phyloP scores from a whole-genome alignment of 2,329 filamentous ascomycete genomes.

The Fusarium concolor region DNA sequence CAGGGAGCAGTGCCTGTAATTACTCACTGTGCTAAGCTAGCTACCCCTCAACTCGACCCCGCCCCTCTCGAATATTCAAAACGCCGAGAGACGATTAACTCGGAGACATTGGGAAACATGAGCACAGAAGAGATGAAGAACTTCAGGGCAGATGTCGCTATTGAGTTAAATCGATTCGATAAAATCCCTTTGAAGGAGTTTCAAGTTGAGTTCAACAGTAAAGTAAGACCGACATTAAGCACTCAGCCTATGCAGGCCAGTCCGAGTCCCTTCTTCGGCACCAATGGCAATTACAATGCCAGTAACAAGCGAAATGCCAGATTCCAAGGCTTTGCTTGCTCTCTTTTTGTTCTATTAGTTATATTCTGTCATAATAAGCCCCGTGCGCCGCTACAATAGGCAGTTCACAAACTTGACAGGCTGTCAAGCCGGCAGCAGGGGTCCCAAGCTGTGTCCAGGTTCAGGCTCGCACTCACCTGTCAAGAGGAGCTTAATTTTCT shows the following conservation, averaged over 20 bases:
- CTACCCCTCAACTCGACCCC: conserved; percentile 17
- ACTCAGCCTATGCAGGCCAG: too few species aligned
- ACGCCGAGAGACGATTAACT: not conserved
- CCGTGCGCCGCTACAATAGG: conserved; percentile 22
- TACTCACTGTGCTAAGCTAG: too few species aligned
- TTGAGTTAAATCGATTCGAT: not conserved
- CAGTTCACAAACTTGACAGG: conserved; percentile 1
- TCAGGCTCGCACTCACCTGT: conserved; percentile 23
- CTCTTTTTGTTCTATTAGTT: not conserved
- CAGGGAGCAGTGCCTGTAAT: conserved; percentile 10
- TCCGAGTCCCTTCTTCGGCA: not conserved
- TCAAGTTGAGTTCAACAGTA: not conserved
- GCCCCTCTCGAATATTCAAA: not conserved
- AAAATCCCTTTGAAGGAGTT: not conserved
- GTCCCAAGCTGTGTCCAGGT: conserved; percentile 12
- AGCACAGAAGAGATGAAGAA: conserved; percentile 27
- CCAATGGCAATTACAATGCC: not conserved
- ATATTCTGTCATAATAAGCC: conserved; percentile 16
- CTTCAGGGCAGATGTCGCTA: conserved; percentile 31
- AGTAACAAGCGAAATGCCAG: not conserved
- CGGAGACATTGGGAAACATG: conserved; percentile 33
- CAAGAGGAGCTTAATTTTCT: conserved; percentile 29
- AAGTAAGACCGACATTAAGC: not conserved
- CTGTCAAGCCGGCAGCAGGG: not conserved
- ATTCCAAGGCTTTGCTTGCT: not conserved